These are phyloP conservation scores for Leptodontidium sp. DNA, from an alignment of 2,329 filamentous ascomycete species.

Conservation along the genomic window DNA sequence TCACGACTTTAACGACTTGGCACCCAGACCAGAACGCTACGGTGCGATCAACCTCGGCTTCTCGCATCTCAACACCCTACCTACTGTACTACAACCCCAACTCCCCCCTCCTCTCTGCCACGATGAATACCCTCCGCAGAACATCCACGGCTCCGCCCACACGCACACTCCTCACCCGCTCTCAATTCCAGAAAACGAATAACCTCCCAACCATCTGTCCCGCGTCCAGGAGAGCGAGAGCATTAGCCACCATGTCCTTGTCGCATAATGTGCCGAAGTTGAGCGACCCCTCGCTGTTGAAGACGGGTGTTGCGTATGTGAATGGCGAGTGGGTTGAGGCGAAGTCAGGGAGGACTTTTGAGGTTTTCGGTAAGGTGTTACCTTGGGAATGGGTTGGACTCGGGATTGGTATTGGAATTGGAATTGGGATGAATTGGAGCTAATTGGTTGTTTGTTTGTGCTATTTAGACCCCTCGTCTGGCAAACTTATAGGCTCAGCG, in stretches of 20 bases:
- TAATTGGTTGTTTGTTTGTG: background rate
- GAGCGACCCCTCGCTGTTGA: conserved; percentile 82
- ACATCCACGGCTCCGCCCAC: conserved; percentile 33
- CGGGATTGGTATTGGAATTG: background rate
- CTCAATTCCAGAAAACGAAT: conserved; percentile 40
- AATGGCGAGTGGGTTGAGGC: conserved; percentile 93
- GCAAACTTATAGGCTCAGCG: conserved; percentile 80
- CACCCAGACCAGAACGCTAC: background rate
- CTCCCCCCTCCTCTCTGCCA: conserved; percentile 11
- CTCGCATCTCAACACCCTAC: background rate
- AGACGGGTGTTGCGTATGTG: conserved; percentile 81
- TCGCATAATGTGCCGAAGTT: conserved; percentile 60
- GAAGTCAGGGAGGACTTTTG: conserved; percentile 89
- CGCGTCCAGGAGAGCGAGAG: conserved; percentile 35
- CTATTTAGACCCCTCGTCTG: conserved; percentile 78
- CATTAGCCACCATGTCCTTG: conserved; percentile 31
- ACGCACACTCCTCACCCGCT: conserved; percentile 33
- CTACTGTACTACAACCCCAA: background rate
- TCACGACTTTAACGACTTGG: background rate
- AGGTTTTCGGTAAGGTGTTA: conserved; percentile 69
- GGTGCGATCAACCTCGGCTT: background rate
- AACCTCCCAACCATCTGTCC: conserved; percentile 35
- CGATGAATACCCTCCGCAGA: conserved; percentile 41
- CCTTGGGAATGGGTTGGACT: background rate
- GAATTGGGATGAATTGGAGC: background rate